Base-by-base conservation (phyloP, 2,329 filamentous ascomycete genomes). In the Verticillium albo-atrum region DNA sequence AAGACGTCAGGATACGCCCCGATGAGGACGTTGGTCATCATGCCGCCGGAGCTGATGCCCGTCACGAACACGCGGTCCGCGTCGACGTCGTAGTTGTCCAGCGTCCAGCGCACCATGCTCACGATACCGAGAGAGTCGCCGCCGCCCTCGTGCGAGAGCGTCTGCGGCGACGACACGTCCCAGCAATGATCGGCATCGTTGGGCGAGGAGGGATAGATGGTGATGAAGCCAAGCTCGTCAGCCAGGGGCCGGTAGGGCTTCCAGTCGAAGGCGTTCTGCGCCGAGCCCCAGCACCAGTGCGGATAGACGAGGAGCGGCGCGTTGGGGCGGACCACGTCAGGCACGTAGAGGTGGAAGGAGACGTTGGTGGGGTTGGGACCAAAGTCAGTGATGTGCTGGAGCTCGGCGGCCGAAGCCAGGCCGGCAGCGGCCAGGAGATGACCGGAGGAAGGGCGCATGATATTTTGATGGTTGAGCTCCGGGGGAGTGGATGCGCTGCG, bases 251-350 rank as follows among this genome's bases (percentile, higher is more conserved):
- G 79, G 68, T 83, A 88, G 14, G 81, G 79, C 6, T 80, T 82
- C 32, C 75, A 76, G 4, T 67, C 68, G 70, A 79, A 83, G 65
- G 78, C 80, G 2, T 77, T 77, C 35, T 74, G 69, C 3, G 80
- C 84, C 3, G 77, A 78, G 27, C 84, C 83, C 54, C 77, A 76
- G 71, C 85, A 87, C 76, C 80, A 85, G 73, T 86, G 80, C 35
- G 80, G 78, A 61, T 80, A 83, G 34, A 86, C 80, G 14, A 86
- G 72, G 55, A 86, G 74, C 2, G 79, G 77, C 0, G 83, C 82
- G 6, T 69, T 76, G 1, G 74, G 56, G 3, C 75, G 73, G 1
- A 79, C 67, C 17, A 65, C 62, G 64, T 78, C 75, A 1, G 78
- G 77, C 5, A 80, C 75, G 67, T 78, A 78, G 60, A 85, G 80